These are phyloP conservation scores for Fraxinus dipetala DNA, from an alignment of 305 asterid genomes.

Conservation along the genomic window DNA sequence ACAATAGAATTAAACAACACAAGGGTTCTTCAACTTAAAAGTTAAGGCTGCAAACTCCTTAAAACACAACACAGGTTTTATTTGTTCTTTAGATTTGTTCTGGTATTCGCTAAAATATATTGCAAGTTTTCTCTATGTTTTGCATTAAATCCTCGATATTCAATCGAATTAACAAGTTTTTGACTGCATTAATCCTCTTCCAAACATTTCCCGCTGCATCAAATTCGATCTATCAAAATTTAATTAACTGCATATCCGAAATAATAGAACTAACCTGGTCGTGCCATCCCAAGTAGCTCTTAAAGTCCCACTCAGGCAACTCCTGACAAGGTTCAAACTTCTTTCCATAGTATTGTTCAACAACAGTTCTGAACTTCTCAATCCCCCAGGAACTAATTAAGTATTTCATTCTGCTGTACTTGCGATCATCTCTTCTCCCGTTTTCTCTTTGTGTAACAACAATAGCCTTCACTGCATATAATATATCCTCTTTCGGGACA, in stretches of 20 bases:
- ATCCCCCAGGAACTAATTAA: conserved; percentile 54
- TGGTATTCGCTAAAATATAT: not conserved
- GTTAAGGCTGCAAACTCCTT: not conserved
- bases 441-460: conserved; percentile 89
- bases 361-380: conserved; percentile 66
- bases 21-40: conserved; percentile 12
- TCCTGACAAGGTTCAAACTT: conserved; percentile 72
- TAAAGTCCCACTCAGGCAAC: conserved; percentile 88
- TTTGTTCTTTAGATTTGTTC: conserved; percentile 1
- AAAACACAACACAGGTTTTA: not conserved
- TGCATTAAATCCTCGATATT: not conserved
- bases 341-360: conserved; percentile 85
- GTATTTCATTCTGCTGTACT: conserved; percentile 93
- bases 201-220: not conserved
- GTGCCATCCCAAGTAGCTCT: conserved; percentile 97
- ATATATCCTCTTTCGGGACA: conserved; percentile 79
- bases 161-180: not conserved
- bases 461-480: conserved; percentile 89
- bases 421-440: conserved; percentile 97
- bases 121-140: not conserved
- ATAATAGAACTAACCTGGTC: conserved; percentile 56
- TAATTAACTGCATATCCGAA: not conserved
- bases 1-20: conserved; percentile 24
- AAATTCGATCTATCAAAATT: not conserved
- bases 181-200: not conserved